Percentiles rank a stretch among this genome's conserved stretches.
These are phyloP conservation scores for Hyaloscypha hepaticicola DNA, from an alignment of 495 filamentous ascomycete genomes.

Conservation along the genomic window DNA sequence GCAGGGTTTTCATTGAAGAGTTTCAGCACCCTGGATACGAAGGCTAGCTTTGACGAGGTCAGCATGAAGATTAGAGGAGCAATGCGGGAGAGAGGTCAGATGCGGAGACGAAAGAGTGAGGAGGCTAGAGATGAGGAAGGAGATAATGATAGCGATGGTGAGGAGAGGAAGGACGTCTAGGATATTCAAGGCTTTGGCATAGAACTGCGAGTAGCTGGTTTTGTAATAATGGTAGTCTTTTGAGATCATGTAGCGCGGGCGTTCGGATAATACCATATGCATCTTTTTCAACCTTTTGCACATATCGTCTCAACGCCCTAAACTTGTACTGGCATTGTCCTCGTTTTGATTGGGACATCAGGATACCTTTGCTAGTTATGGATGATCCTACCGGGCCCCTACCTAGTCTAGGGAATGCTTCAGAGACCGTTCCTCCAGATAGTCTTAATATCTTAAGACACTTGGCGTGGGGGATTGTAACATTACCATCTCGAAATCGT, in stretches of 20 bases:
- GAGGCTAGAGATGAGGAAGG: constrained; percentile 26
- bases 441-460: too few species aligned
- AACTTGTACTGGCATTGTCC: too few species aligned
- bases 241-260: constrained; percentile 24
- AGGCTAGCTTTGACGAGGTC: constrained; percentile 76
- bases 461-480: too few species aligned
- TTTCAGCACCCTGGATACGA: constrained; percentile 70
- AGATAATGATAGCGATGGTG: constrained; percentile 17
- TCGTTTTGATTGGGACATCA: too few species aligned
- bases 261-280: constrained; percentile 29
- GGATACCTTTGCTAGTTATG: too few species aligned
- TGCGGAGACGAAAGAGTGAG: constrained; percentile 64
- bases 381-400: too few species aligned
- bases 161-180: constrained; percentile 30
- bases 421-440: too few species aligned
- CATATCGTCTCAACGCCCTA: too few species aligned
- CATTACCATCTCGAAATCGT: too few species aligned
- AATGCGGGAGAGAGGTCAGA: constrained; percentile 80
- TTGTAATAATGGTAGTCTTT: neutral
- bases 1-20: constrained; percentile 64
- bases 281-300: constrained; percentile 1
- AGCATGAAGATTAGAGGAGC: constrained; percentile 81
- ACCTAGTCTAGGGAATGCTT: too few species aligned
- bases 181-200: neutral
- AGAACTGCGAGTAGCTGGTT: neutral